phyloP scores from a whole-genome alignment of 371 early-diverging fungal species.

The Massospora cicadina region DNA sequence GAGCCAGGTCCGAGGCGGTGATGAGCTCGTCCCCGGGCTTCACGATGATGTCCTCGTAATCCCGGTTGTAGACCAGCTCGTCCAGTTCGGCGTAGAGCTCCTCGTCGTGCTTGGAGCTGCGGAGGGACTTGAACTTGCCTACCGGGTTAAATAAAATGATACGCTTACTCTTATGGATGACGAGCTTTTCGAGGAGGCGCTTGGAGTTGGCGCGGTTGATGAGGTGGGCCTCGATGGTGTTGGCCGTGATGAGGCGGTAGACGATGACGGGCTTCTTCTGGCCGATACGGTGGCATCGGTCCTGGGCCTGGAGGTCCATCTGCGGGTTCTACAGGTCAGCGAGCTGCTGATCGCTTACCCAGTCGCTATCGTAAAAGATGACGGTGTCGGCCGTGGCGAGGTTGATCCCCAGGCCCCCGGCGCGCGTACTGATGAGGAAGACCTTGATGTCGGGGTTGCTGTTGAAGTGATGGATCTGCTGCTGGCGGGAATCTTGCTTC shows the following conservation, averaged over 20 bases:
- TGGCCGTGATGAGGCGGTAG: constrained; percentile 71
- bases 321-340: constrained; percentile 59
- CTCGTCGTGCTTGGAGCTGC: constrained; percentile 51
- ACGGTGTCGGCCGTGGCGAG: constrained; percentile 90
- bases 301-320: constrained; percentile 95
- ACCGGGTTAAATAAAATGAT: constrained; percentile 20
- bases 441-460: constrained; percentile 34
- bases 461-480: constrained; percentile 47
- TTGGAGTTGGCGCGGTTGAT: constrained; percentile 63
- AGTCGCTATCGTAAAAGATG: constrained; percentile 82
- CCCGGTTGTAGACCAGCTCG: constrained; percentile 18
- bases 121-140: constrained; percentile 13
- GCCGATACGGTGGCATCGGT: constrained; percentile 92
- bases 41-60: constrained; percentile 3
- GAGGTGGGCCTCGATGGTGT: constrained; percentile 70
- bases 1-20: constrained; percentile 8
- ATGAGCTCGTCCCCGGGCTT: constrained; percentile 12
- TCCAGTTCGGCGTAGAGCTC: constrained; percentile 44
- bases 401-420: constrained; percentile 93
- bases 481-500: constrained; percentile 51
- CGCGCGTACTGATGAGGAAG: constrained; percentile 93
- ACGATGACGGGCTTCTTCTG: constrained; percentile 82
- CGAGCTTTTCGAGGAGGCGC: constrained; percentile 73
- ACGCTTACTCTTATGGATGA: constrained; percentile 46
- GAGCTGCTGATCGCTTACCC: constrained; percentile 28